Conservation (phyloP, 1,284 basidiomycete species). For the Limonomyces culmigenus region DNA sequence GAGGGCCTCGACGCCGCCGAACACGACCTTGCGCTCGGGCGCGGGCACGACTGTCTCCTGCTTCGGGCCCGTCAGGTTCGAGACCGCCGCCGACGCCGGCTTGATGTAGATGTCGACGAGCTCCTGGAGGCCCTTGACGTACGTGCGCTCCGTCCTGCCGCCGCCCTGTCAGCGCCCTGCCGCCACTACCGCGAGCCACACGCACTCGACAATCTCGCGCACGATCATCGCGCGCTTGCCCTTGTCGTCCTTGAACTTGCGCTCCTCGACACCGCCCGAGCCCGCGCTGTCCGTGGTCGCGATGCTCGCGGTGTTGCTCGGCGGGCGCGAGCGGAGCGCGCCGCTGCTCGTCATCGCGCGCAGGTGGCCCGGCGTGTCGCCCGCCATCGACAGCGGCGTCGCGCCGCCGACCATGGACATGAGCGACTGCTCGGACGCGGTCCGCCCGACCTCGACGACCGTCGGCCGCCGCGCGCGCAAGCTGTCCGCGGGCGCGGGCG, state of each 20-base stretch:
- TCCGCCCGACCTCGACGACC: conserved; percentile 33
- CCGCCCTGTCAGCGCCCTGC: conserved; percentile 5
- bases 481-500: conserved; percentile 20
- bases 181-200: conserved; percentile 9
- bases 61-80: conserved; percentile 48
- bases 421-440: conserved; percentile 22
- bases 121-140: conserved; percentile 85
- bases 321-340: conserved; percentile 36
- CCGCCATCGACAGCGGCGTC: conserved; percentile 17
- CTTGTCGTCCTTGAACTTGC: conserved; percentile 81
- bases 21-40: conserved; percentile 81
- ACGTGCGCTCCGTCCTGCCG: conserved; percentile 81
- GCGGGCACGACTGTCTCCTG: conserved; percentile 81
- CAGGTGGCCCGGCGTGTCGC: conserved; percentile 31
- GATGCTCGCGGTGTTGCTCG: conserved; percentile 50
- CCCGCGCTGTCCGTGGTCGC: conserved; percentile 57
- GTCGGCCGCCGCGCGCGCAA: conserved; percentile 47
- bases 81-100: conserved; percentile 61
- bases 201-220: conserved; percentile 75
- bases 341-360: conserved; percentile 43
- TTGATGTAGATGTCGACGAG: conserved; percentile 92
- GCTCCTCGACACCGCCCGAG: conserved; percentile 40
- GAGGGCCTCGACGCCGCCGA: conserved; percentile 81
- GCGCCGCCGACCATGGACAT: conserved; percentile 11
- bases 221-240: conserved; percentile 64